Percentiles rank a stretch among this genome's conserved stretches.
Evolutionary conservation across 306 rosid species (phyloP).

Genomic region (Vicia villosa): DNA sequence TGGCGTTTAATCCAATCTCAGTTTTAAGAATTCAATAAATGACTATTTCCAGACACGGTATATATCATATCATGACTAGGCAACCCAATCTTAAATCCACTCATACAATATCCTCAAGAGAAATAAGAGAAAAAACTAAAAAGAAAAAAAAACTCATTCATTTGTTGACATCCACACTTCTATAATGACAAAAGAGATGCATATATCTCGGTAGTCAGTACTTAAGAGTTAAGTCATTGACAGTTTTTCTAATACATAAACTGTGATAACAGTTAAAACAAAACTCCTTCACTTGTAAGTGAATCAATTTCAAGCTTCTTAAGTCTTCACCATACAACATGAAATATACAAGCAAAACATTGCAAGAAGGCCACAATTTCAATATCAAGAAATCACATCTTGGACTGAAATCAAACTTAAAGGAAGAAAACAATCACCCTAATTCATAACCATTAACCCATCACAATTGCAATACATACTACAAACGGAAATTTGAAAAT

Average conservation of each 20-base stretch:
- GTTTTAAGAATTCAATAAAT: slow-evolving; percentile 21
- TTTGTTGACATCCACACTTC: background rate
- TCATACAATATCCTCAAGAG: background rate
- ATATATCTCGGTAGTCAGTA: too few species aligned
- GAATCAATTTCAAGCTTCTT: slow-evolving; percentile 10
- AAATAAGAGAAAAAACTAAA: slow-evolving; percentile 19
- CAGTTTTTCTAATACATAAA: slow-evolving; percentile 7
- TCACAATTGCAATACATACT: background rate
- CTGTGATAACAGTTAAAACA: slow-evolving; percentile 17
- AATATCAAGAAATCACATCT: slow-evolving; percentile 23
- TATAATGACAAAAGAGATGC: too few species aligned
- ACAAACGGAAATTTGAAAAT: slow-evolving; percentile 4
- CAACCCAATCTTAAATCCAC: background rate
- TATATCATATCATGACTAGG: background rate
- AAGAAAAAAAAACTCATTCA: too few species aligned
- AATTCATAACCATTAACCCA: slow-evolving; percentile 6
- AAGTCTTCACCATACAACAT: background rate
- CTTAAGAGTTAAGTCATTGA: slow-evolving; percentile 2
- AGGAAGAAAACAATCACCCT: slow-evolving; percentile 10
- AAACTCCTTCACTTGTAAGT: slow-evolving; percentile 2
- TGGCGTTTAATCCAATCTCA: background rate
- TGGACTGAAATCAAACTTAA: slow-evolving; percentile 20
- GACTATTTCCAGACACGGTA: slow-evolving; percentile 10
- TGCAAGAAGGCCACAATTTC: slow-evolving; percentile 6
- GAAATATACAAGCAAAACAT: slow-evolving; percentile 15